phyloP scores from a whole-genome alignment of 225 moss, liverwort and hornwort species.

The Rhytidiadelphus loreus region DNA sequence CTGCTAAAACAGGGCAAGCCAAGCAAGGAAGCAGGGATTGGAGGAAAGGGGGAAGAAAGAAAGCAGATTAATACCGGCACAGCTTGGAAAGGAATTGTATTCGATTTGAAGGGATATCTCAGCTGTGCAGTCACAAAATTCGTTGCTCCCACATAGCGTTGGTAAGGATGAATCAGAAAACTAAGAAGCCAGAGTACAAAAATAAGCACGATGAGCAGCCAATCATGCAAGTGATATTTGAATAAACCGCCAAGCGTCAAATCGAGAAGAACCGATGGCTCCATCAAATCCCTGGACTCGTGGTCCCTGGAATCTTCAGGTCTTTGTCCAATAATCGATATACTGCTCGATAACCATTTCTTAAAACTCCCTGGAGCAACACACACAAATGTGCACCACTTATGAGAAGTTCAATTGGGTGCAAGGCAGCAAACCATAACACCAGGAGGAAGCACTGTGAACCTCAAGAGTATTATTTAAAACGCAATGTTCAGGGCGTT shows the following conservation, averaged over 20 bases:
- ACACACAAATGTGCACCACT: neutral
- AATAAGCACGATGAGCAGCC: slow-evolving; percentile 40
- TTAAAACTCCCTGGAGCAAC: slow-evolving; percentile 16
- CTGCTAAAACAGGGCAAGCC: neutral
- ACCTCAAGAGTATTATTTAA: neutral
- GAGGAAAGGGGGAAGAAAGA: neutral
- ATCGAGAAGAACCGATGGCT: neutral
- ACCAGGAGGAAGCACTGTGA: neutral
- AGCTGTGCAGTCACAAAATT: slow-evolving; percentile 22
- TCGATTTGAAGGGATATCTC: slow-evolving; percentile 35
- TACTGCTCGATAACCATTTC: slow-evolving; percentile 1
- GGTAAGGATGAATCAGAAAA: slow-evolving; percentile 30
- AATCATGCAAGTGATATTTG: slow-evolving; percentile 39
- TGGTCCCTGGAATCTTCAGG: neutral
- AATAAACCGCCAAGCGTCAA: slow-evolving; percentile 19
- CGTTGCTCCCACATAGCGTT: slow-evolving; percentile 30
- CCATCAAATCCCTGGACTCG: slow-evolving; percentile 3
- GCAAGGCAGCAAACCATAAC: neutral
- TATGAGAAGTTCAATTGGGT: neutral
- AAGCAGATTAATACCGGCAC: slow-evolving; percentile 30
- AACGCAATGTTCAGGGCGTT: neutral
- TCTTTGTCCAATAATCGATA: neutral
- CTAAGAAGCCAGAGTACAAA: slow-evolving; percentile 15
- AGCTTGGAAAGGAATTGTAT: slow-evolving; percentile 37
- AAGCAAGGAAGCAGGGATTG: neutral